Percentiles rank a stretch among this genome's conserved stretches.
Conservation (phyloP, 768 basidiomycete species). For the Hericium coralloides region DNA sequence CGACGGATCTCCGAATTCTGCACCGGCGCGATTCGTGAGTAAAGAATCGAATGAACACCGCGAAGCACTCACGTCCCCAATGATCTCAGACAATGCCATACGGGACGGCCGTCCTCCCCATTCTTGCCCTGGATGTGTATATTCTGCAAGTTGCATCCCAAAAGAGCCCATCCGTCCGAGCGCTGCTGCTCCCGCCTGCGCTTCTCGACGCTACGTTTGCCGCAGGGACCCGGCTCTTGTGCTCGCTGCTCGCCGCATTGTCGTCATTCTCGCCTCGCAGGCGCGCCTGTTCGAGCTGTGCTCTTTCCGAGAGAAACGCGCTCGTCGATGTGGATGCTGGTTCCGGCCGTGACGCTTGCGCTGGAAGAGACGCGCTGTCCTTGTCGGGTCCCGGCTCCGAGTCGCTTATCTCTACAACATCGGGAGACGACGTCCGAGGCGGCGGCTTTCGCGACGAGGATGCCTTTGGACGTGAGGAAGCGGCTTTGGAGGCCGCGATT, state of each 20-base stretch:
- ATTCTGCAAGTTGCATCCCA: slow-evolving; percentile 70
- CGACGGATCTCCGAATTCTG: slow-evolving; percentile 66
- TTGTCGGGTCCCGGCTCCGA: not conserved
- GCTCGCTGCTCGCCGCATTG: slow-evolving; percentile 18
- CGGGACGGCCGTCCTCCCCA: slow-evolving; percentile 40
- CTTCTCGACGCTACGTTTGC: not conserved
- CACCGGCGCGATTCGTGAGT: not conserved
- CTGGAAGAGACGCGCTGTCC: not conserved
- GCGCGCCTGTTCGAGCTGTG: slow-evolving; percentile 69
- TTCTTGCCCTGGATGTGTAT: slow-evolving; percentile 41
- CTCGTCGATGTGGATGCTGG: slow-evolving; percentile 1
- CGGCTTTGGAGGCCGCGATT: slow-evolving; percentile 36
- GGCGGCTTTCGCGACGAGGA: slow-evolving; percentile 4
- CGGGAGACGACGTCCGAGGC: slow-evolving; percentile 12
- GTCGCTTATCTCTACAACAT: not conserved
- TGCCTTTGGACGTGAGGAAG: slow-evolving; percentile 10
- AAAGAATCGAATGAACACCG: not conserved
- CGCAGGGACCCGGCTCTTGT: slow-evolving; percentile 9
- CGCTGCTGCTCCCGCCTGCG: not conserved
- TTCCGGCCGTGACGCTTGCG: slow-evolving; percentile 2
- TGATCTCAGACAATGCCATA: slow-evolving; percentile 64
- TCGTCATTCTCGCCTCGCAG: slow-evolving; percentile 25
- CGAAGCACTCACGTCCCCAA: slow-evolving; percentile 52
- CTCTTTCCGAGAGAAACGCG: slow-evolving; percentile 59
- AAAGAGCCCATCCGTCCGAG: slow-evolving; percentile 31